These are phyloP conservation scores for Castanospermum australe DNA, from an alignment of 306 rosid genomes.

Conservation along the genomic window DNA sequence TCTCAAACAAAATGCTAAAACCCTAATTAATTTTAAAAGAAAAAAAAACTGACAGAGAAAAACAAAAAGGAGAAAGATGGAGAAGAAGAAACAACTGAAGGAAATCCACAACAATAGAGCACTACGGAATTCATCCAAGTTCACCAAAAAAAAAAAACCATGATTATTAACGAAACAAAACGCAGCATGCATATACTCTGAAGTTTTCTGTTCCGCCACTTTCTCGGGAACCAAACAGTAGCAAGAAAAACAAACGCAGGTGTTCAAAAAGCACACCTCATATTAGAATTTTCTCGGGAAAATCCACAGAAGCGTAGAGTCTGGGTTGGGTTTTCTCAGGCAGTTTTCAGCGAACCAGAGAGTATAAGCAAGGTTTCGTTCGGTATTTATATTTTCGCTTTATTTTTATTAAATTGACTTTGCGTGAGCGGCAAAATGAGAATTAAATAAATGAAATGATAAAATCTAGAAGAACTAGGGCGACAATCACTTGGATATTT, in stretches of 20 bases:
- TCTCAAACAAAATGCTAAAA: background rate
- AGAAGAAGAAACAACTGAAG: background rate
- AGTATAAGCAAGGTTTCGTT: background rate
- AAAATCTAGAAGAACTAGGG: too few species aligned
- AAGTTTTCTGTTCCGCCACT: background rate
- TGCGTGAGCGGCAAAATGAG: too few species aligned
- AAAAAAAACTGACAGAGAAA: background rate
- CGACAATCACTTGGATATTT: too few species aligned
- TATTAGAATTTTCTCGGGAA: background rate
- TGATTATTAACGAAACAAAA: background rate
- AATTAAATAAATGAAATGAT: too few species aligned
- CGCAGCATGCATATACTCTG: background rate
- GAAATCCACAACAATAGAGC: background rate
- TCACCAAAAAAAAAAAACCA: background rate
- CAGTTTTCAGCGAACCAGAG: background rate
- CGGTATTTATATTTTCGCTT: too few species aligned
- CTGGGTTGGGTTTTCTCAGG: background rate
- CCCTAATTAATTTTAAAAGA: background rate
- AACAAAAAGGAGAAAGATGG: background rate
- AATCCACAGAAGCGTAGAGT: background rate
- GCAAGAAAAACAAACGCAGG: background rate
- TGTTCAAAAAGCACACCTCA: slow-evolving; percentile 12
- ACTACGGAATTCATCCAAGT: background rate
- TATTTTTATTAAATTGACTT: too few species aligned
- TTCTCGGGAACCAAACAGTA: background rate